Conservation (phyloP, 768 basidiomycete species). For the Sistotremastrum niveocremeum region DNA sequence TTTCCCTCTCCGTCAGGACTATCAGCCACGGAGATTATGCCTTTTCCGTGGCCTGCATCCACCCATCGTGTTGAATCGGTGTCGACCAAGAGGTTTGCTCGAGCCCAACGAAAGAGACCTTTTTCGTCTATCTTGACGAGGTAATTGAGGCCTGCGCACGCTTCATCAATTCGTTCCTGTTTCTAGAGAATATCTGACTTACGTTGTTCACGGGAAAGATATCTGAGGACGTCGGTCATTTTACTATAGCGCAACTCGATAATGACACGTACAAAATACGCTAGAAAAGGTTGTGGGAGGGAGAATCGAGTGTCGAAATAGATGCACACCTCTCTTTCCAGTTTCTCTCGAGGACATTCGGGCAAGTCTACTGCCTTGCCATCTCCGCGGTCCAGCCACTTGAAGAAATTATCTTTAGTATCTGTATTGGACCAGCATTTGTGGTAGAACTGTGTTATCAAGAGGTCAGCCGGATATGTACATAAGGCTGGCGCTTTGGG, state of each 20-base stretch:
- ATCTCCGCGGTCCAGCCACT: conserved; percentile 48
- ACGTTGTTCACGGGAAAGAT: conserved; percentile 48
- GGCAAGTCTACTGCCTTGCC: conserved; percentile 41
- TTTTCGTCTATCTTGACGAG: conserved; percentile 40
- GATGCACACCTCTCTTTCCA: conserved; percentile 40
- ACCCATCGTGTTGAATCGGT: conserved; percentile 50
- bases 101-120: conserved; percentile 45
- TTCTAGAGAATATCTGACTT: conserved; percentile 5
- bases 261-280: conserved; percentile 26
- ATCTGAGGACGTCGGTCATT: conserved; percentile 20
- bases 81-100: conserved; percentile 43
- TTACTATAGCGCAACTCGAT: neutral
- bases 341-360: conserved; percentile 44
- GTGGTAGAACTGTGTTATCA: conserved; percentile 38
- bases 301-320: conserved; percentile 1
- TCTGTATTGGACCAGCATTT: conserved; percentile 42
- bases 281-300: conserved; percentile 12
- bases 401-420: conserved; percentile 55
- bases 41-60: conserved; percentile 41
- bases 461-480: neutral
- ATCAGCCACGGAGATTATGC: conserved; percentile 30
- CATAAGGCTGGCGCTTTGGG: neutral
- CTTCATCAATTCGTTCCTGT: neutral
- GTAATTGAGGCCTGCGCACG: conserved; percentile 43
- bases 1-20: conserved; percentile 10